Conservation (phyloP, 371 early-diverging fungal species). For the Mucor racemosus region DNA sequence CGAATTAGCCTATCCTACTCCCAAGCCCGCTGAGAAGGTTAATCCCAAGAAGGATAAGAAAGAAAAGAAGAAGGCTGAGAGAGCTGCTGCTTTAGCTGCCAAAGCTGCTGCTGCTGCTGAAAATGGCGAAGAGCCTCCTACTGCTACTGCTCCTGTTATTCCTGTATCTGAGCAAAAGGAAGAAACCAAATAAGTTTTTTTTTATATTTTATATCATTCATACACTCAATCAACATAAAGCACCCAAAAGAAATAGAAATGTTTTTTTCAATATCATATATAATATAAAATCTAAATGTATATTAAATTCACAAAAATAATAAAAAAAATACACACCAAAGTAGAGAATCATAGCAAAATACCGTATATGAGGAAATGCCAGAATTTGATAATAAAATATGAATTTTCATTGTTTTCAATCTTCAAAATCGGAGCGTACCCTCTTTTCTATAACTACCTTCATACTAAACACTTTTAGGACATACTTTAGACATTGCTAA, state of each 20-base stretch:
- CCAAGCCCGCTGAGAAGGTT: conserved; percentile 42
- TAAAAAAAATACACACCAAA: not conserved
- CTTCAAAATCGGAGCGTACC: no score
- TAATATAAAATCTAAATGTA: not conserved
- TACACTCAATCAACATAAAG: not conserved
- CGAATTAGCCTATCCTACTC: conserved; percentile 74
- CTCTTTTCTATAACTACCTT: no score
- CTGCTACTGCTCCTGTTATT: not conserved
- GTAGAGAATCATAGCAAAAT: no score
- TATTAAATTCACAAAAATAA: conserved; percentile 2
- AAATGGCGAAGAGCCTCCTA: conserved; percentile 7
- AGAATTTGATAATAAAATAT: no score
- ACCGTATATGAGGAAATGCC: no score
- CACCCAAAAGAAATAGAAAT: not conserved
- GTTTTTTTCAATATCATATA: conserved; percentile 1
- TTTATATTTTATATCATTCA: not conserved
- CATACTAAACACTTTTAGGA: no score
- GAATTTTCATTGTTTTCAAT: no score
- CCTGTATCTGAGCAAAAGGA: conserved; percentile 19
- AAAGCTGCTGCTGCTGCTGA: conserved; percentile 25
- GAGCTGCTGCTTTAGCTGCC: conserved; percentile 37
- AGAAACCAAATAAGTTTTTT: conserved; percentile 5
- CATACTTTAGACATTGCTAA: no score
- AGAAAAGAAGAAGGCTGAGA: conserved; percentile 36
- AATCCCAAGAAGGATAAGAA: conserved; percentile 55